phyloP scores from a whole-genome alignment of 768 basidiomycete genomes.

The Serpula lacrymans region DNA sequence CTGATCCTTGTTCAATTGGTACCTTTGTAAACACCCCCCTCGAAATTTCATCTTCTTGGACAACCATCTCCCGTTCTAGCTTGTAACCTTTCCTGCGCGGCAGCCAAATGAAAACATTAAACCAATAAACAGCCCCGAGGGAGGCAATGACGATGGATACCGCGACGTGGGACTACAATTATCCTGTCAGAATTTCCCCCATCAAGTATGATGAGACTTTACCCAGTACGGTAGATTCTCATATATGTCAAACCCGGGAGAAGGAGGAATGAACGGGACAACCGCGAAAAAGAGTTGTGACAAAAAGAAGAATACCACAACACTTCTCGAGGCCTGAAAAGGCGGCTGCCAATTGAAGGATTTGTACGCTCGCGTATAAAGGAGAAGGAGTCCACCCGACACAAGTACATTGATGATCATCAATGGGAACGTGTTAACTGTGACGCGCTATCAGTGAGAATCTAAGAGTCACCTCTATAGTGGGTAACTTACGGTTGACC shows the following conservation, averaged over 20 bases:
- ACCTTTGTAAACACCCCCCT: conserved; percentile 52
- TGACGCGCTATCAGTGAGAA: too few species aligned
- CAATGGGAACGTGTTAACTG: conserved; percentile 58
- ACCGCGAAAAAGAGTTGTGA: conserved; percentile 64
- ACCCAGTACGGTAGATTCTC: conserved; percentile 68
- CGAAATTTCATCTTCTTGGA: conserved; percentile 58
- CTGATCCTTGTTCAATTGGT: too few species aligned
- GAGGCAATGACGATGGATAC: conserved; percentile 44
- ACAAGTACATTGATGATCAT: conserved; percentile 58
- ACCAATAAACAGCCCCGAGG: conserved; percentile 57
- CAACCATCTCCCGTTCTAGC: conserved; percentile 42
- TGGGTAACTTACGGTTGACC: conserved; percentile 48
- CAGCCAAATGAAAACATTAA: conserved; percentile 46
- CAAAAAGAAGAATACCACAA: conserved; percentile 53
- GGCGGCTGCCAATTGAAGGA: conserved; percentile 61
- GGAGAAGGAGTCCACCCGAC: conserved; percentile 58
- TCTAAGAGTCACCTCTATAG: not conserved
- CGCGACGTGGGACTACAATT: conserved; percentile 46
- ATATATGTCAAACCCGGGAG: conserved; percentile 48
- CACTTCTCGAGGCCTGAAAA: conserved; percentile 49
- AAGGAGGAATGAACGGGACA: conserved; percentile 63
- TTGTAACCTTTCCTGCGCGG: conserved; percentile 48
- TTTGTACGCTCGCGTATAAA: conserved; percentile 45
- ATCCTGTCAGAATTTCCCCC: not conserved
- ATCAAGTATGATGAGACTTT: conserved; percentile 20